Percentiles rank a stretch among this genome's conserved stretches.
phyloP scores from a whole-genome alignment of 306 rosid genomes.

The Gillenia trifoliata region DNA sequence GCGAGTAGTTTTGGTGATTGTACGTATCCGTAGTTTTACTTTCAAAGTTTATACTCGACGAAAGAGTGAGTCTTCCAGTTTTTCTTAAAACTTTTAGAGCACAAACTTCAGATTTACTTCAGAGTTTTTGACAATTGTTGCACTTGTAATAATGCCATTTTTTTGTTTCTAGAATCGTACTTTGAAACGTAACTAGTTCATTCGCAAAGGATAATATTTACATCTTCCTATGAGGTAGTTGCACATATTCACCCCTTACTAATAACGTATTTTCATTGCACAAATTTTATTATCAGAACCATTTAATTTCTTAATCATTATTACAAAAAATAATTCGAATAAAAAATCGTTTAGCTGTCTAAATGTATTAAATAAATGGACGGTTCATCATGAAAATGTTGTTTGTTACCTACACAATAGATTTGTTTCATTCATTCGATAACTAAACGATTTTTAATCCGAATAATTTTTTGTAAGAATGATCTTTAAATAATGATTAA shows the following conservation, averaged over 20 bases:
- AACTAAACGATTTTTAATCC: fast-evolving
- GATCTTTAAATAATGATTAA: neutral
- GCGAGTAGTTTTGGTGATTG: no score
- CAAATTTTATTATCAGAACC: no score
- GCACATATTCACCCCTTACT: no score
- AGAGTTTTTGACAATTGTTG: neutral
- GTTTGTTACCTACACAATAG: neutral
- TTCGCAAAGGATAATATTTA: neutral
- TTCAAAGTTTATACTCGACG: neutral
- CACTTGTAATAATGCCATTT: neutral
- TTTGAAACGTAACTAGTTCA: neutral
- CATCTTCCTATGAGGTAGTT: no score
- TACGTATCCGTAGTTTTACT: no score
- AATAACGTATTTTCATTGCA: no score
- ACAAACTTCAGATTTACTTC: neutral
- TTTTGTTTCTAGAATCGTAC: neutral
- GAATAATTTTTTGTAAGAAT: fast-evolving
- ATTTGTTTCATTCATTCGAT: neutral
- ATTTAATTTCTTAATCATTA: no score
- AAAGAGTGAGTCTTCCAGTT: neutral
- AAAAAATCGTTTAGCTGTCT: no score
- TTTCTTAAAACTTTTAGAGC: neutral
- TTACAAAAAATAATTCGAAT: no score
- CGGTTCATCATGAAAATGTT: no score
- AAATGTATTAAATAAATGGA: no score